These are phyloP conservation scores for Gossypium bickii DNA, from an alignment of 345 rosid species.

Conservation along the genomic window DNA sequence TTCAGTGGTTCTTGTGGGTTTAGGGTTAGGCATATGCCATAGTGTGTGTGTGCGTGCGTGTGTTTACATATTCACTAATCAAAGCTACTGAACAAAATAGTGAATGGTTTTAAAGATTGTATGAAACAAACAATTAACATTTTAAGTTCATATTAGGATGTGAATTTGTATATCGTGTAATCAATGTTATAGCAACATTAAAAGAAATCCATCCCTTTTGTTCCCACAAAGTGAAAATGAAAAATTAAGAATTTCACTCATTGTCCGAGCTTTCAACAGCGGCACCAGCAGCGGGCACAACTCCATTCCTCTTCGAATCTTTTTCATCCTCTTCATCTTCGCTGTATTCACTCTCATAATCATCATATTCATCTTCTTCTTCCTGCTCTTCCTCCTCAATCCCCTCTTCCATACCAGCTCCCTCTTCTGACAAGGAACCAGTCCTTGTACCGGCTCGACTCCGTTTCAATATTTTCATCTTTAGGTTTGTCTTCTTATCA, in stretches of 20 bases:
- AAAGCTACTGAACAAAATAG: background rate
- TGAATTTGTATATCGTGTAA: background rate
- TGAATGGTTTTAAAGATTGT: background rate
- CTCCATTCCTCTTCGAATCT: constrained; percentile 4
- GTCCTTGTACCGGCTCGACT: constrained; percentile 7
- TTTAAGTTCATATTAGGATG: background rate
- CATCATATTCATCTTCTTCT: constrained; percentile 14
- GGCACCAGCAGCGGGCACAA: background rate
- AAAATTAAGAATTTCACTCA: constrained; percentile 5
- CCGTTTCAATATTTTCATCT: constrained; percentile 8
- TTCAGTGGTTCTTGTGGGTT: background rate
- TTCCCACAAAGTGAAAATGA: background rate
- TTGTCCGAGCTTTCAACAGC: constrained; percentile 1
- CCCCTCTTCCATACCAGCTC: background rate
- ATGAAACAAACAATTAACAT: background rate
- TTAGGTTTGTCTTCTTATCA: constrained; percentile 12
- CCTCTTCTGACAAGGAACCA: constrained; percentile 10
- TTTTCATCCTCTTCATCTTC: constrained; percentile 8
- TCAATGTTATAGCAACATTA: background rate
- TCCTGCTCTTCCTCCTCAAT: constrained; percentile 15
- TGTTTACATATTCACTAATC: background rate
- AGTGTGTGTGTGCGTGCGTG: too few species aligned
- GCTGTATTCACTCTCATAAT: constrained; percentile 16
- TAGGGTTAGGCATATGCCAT: too few species aligned
- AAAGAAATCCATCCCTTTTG: background rate